Percentiles rank a stretch among this genome's conserved stretches.
Evolutionary conservation across 148 eudicot genomes (phyloP).

Genomic region (Fagopyrum homotropicum): DNA sequence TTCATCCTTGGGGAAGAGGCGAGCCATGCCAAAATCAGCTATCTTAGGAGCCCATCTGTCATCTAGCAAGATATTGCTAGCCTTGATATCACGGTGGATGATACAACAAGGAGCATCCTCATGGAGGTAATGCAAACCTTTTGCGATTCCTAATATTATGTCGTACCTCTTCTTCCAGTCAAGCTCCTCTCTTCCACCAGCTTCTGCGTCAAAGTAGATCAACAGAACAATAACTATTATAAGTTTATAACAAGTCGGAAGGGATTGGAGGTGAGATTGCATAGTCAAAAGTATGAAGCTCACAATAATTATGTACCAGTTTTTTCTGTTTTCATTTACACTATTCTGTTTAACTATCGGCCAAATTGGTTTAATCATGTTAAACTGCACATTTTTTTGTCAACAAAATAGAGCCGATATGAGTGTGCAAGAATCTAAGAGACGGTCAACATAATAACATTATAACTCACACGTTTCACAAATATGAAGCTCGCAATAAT

Average conservation of each 20-base stretch:
- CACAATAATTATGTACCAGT: background rate
- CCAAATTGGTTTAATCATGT: background rate
- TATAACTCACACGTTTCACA: background rate
- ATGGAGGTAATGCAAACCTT: constrained; percentile 15
- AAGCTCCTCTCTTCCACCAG: constrained; percentile 2
- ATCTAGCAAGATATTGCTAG: constrained; percentile 11
- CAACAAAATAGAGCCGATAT: background rate
- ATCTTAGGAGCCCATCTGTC: constrained; percentile 11
- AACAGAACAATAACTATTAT: background rate
- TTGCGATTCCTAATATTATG: constrained; percentile 7
- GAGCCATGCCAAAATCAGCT: constrained; percentile 13
- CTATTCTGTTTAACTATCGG: background rate
- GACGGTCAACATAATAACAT: background rate
- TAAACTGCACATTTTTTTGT: background rate
- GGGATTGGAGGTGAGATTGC: background rate
- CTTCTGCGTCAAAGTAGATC: background rate
- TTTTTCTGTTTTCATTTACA: background rate
- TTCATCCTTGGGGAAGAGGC: constrained; percentile 9
- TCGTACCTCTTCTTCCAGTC: constrained; percentile 11
- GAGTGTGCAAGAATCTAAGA: background rate
- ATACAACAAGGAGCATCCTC: constrained; percentile 12
- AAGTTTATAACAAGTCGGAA: background rate
- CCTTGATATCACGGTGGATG: constrained; percentile 14
- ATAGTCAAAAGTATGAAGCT: background rate
- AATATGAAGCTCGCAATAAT: background rate